phyloP scores from a whole-genome alignment of 1,139 yeast species.

The Candida sojae region DNA sequence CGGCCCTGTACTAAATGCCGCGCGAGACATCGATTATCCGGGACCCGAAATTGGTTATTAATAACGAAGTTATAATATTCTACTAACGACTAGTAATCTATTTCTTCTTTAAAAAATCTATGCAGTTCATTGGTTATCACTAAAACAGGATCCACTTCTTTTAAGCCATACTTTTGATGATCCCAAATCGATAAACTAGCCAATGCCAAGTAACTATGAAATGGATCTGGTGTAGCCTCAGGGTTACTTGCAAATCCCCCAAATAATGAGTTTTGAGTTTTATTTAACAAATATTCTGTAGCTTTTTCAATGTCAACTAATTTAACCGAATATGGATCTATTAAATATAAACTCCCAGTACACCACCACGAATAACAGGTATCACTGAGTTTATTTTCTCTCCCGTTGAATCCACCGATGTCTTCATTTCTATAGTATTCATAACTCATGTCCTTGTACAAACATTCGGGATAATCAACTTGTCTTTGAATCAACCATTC shows the following conservation, averaged over 20 bases:
- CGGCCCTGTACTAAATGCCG: too few relatives aligned
- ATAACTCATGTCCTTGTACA: constrained; percentile 26
- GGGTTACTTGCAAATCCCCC: constrained; percentile 86
- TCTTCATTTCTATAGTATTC: constrained; percentile 46
- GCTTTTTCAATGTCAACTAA: constrained; percentile 43
- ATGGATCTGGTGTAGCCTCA: constrained; percentile 66
- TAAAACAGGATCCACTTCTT: constrained; percentile 25
- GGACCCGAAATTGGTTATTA: neutral
- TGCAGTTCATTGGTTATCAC: constrained; percentile 25
- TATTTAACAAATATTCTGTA: constrained; percentile 48
- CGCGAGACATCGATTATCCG: neutral
- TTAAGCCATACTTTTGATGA: constrained; percentile 17
- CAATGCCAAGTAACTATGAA: constrained; percentile 64
- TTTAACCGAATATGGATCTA: constrained; percentile 24
- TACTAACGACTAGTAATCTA: neutral
- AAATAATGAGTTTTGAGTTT: constrained; percentile 61
- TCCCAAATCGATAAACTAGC: constrained; percentile 55
- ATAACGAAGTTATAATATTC: neutral
- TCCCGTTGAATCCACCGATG: constrained; percentile 84
- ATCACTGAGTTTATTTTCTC: constrained; percentile 82
- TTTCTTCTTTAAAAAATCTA: constrained; percentile 7
- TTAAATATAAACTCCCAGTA: constrained; percentile 55
- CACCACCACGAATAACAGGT: constrained; percentile 96
- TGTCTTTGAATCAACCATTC: constrained; percentile 71
- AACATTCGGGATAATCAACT: constrained; percentile 34